Base-by-base conservation (phyloP, 805 yeast species). In the Hanseniaspora vineae region DNA sequence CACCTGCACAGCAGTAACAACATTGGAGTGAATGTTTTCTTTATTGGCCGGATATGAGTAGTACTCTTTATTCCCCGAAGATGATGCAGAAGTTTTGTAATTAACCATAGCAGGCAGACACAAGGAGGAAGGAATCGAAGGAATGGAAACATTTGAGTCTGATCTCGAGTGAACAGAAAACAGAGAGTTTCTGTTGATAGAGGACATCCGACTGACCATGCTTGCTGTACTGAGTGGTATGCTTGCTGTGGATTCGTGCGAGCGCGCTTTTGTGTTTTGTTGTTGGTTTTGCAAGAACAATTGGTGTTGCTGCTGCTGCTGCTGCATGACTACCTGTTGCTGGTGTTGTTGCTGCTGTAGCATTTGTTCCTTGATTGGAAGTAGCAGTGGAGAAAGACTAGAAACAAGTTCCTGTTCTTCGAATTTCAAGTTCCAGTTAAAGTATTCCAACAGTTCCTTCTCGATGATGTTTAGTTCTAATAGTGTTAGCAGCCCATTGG, bases 401-500 rank as follows among this genome's bases (percentile, higher is more conserved):
- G 70, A 65, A 49, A 78, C 69, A 50, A 90, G 73, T 55, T 90
- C 97, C 33, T 75, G 73, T 54, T 79, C 80, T 31, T 77, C 67
- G 45, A 92, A 79, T 23, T 76, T 71, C 44, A 92, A 71, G 57
- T 86, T 80, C 97, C 97, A 90, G 56, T 86, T 82, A 49, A 90
- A 73, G 52, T 86, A 78, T 45, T 75, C 77, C 44, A 90, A 77
- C 57, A 92, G 70, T 66, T 90, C 97, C 54, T 89, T 74, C 67
- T 90, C 98, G 58, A 94, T 84, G 53, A 88, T 79, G 65, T 90
- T 92, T 47, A 92, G 87, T 59, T 90, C 97, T 19, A 72, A 72
- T 37, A 84, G 68, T 10, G 80, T 61, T 51, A 90, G 74, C 42
- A 92, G 71, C 0, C 97, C 97, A 60, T 82, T 81, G 2, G 97